A percentile compares a stretch with the other conserved stretches of the same genome.
Conservation (phyloP, 495 filamentous ascomycete genomes). For the Halenospora varia region DNA sequence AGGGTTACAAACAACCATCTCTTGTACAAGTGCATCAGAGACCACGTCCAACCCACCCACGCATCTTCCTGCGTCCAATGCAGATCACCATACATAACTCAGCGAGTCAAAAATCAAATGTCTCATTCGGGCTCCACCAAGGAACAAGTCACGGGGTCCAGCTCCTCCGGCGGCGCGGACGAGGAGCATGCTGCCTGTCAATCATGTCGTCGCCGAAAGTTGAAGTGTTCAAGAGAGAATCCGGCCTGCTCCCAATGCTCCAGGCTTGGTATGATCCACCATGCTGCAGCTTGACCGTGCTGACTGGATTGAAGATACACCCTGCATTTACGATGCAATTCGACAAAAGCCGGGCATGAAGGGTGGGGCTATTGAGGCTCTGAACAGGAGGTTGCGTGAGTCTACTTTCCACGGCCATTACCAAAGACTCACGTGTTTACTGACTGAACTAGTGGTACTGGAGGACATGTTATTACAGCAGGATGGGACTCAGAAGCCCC, state of each 20-base stretch:
- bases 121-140: too few species aligned
- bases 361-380: background rate
- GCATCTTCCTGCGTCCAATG: too few species aligned
- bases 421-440: background rate
- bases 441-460: background rate
- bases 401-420: background rate
- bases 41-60: too few species aligned
- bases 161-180: too few species aligned
- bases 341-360: background rate
- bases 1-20: too few species aligned
- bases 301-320: background rate
- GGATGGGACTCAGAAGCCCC: background rate
- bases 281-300: background rate
- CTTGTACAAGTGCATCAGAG: too few species aligned
- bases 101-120: too few species aligned
- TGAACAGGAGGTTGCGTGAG: background rate
- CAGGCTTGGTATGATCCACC: slow-evolving; percentile 6
- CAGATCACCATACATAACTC: too few species aligned
- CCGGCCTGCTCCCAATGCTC: background rate
- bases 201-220: background rate
- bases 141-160: too few species aligned
- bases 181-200: too few species aligned
- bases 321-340: background rate
- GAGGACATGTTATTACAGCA: slow-evolving; percentile 2
- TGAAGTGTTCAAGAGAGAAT: background rate